Evolutionary conservation across 2,329 filamentous ascomycete species (phyloP), one percentile per base, ranked within the genome.

Genomic region (Pseudocercospora fijiensis): DNA sequence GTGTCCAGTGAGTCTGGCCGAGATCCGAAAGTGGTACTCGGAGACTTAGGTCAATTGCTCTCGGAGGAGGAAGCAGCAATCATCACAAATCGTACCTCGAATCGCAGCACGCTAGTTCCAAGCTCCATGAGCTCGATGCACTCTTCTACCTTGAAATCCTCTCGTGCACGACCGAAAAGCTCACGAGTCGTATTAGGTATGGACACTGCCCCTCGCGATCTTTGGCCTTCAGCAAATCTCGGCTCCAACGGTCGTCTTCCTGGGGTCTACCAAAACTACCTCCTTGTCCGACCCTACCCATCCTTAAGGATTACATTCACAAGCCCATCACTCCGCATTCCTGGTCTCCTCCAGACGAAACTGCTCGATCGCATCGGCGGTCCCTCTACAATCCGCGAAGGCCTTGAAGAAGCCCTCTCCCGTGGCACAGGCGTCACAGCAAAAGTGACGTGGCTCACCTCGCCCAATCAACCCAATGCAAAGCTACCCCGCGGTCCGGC

Each of bases 221-320:
- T 77, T 8, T 77, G 74, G 74, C 73, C 75, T 11, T 57, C 70
- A 30, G 65, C 69, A 1, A 70, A 62, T 18, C 68, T 77, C 4
- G 76, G 76, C 2, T 70, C 70, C 1, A 74, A 71, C 7, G 76
- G 76, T 0, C 66, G 76, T 8, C 57, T 78, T 4, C 76, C 76
- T 1, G 76, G 76, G 6, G 76, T 77, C 0, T 78, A 77, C 55
- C 76, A 76, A 58, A 77, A 76, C 53, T 89, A 88, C 70, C 79
- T 89, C n/a, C 82, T 89, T 18, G 83, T 89, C 4, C 81, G 88
- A 3, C 88, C 88, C 0, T 85, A 85, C 67, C 88, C 88, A 0
- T 87, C 82, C 37, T 79, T 91, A 0, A 83, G 85, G 1, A 86
- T 91, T 58, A 82, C 90, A 0, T 91, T 91, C 72, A 88, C 88